phyloP scores from a whole-genome alignment of 2,329 filamentous ascomycete genomes.

The Pseudogymnoascus sp. region DNA sequence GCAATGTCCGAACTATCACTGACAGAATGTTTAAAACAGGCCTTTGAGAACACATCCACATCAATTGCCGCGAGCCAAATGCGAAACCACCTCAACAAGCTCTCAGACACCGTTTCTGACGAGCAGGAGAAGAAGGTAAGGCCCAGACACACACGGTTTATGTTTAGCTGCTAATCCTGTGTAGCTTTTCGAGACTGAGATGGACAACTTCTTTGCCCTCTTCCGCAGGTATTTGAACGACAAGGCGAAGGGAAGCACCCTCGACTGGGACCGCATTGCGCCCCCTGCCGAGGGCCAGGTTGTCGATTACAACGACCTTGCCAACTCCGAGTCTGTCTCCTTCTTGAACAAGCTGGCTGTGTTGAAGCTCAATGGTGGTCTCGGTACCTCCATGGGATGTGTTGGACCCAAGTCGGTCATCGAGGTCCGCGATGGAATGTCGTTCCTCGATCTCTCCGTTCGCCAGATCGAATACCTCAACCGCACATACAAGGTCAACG shows the following conservation, averaged over 20 bases:
- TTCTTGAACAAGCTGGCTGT: constrained; percentile 97
- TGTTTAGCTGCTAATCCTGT: constrained; percentile 13
- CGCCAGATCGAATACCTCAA: constrained; percentile 99
- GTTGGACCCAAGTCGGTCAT: constrained; percentile 99
- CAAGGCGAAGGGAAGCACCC: constrained; percentile 93
- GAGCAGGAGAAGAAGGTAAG: constrained; percentile 72
- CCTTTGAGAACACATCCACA: constrained; percentile 98
- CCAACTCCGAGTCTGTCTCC: constrained; percentile 81
- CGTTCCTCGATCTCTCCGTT: constrained; percentile 96
- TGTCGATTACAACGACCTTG: constrained; percentile 84
- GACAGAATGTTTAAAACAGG: constrained; percentile 43
- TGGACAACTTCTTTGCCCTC: constrained; percentile 99
- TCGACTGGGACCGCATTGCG: constrained; percentile 94
- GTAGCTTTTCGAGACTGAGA: constrained; percentile 93
- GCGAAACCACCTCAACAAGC: constrained; percentile 92
- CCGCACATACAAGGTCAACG: constrained; percentile 93
- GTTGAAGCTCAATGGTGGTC: constrained; percentile 97
- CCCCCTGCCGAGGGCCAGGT: constrained; percentile 91
- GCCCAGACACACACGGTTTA: neutral
- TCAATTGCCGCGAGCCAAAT: constrained; percentile 97
- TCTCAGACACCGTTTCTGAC: constrained; percentile 83
- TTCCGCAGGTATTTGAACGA: constrained; percentile 98
- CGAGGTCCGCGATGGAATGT: constrained; percentile 99
- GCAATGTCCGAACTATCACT: constrained; percentile 12
- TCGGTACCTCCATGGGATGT: constrained; percentile 99